Evolutionary conservation across 139 green algal species (phyloP), one percentile per base, ranked within the genome.

Genomic region (Picochlorum costavermella): DNA sequence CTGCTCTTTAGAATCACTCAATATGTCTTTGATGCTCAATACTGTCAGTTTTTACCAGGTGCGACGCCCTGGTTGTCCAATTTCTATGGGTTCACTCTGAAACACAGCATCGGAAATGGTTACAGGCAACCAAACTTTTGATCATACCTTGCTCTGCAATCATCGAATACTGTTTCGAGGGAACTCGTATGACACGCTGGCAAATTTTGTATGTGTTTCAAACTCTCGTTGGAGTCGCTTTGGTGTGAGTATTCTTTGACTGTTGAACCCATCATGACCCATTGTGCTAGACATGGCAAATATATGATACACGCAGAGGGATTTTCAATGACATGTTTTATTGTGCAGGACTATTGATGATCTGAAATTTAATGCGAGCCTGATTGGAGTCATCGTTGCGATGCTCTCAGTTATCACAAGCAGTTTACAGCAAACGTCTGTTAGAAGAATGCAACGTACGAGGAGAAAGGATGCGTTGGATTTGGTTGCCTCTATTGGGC

Each of bases 341-440:
- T 49, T 50, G 45, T 50, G 45, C 45, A 50, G 45, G 6, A 90
- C 57, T 82, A 82, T 82, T 9, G 85, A 95, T 48, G 50, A 58
- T 6, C 53, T 94, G 61, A 68, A 65, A 6, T 59, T 90, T 25
- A 81, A 81, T 63, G 62, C 74, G 58, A 81, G 72, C 43, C 1
- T 68, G 9, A 14, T 79, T 16, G 90, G 90, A 28, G 49, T 96
- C 20, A 6, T 86, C 2, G 74, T 95, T 2, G 90, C 90, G 3
- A 78, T 65, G 11, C 50, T 96, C 16, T 85, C 75, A 2, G 89
- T 96, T 1, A 77, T 95, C 2, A 84, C 78, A n/a, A 89, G 74
- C 50, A 81, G 88, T 62, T 82, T 96, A 81, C 90, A 96, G 76
- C 90, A 97, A 70, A 94, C 95, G 60, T 74, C 94, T 45, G 95